These are phyloP conservation scores for Phyllostachys edulis DNA, from an alignment of 176 grass and related monocot species.

Conservation along the genomic window DNA sequence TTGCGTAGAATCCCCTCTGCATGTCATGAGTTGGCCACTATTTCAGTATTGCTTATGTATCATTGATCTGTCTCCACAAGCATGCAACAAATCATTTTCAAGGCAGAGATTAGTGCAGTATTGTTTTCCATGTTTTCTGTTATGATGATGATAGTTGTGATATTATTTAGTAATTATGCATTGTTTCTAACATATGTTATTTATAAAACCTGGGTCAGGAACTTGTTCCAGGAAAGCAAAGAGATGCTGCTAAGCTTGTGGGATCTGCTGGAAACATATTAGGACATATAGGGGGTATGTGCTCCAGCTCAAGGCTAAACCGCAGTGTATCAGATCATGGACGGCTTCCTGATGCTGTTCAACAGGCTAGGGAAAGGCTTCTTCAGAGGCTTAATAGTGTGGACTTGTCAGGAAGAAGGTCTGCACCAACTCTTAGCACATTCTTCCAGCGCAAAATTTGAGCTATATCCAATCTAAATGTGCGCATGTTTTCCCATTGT, in stretches of 20 bases:
- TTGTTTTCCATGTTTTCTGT: background rate
- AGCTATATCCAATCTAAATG: background rate
- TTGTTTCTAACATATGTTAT: background rate
- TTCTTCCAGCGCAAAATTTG: background rate
- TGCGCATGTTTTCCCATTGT: background rate
- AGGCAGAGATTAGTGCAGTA: background rate
- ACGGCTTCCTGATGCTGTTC: constrained; percentile 64
- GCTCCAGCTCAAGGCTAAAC: constrained; percentile 16
- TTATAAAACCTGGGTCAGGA: constrained; percentile 34
- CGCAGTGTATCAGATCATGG: constrained; percentile 38
- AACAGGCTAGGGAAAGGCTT: constrained; percentile 71
- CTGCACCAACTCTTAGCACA: background rate
- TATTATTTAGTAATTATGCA: background rate
- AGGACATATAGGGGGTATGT: background rate
- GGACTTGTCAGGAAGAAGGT: constrained; percentile 59
- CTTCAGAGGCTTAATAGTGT: constrained; percentile 59
- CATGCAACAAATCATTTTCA: background rate
- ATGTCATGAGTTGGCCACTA: background rate
- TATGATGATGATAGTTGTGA: background rate
- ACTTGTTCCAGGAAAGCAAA: constrained; percentile 23
- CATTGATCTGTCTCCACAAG: background rate
- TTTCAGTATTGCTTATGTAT: background rate
- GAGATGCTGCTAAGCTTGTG: constrained; percentile 10
- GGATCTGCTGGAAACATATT: constrained; percentile 10
- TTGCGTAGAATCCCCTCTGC: background rate